Evolutionary conservation across 2,329 filamentous ascomycete species (phyloP), one percentile per base, ranked within the genome.

Genomic region (Penicillium expansum): DNA sequence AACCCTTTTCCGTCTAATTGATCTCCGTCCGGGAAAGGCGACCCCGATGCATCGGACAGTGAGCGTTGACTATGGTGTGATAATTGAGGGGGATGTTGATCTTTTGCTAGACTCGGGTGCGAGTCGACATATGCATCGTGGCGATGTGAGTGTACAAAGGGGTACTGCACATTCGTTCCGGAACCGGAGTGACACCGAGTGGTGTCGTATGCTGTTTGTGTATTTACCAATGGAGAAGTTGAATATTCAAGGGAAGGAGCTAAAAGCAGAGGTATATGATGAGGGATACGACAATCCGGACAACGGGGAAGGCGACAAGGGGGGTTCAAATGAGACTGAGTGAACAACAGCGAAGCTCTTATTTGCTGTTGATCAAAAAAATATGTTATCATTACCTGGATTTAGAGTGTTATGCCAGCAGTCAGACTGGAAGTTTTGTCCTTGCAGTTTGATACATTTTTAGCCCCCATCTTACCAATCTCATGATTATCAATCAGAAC

Each of bases 201-300:
- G 70, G 70, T 67, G 63, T 44, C 67, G 70, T 10, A 44, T 71
- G 61, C n/a, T 72, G 14, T 71, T 71, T 67, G 65, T 71, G 1
- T 72, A 68, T 57, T 43, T 71, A 54, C 69, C 69, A 8, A 70
- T 71, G 59, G 49, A 66, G 27, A 63, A 63, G 37, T 29, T 72
- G 48, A 63, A 37, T 3, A 74, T 80, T 44, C 74, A 86, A 11
- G 72, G 70, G 16, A 77, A 79, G 61, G 83, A 86, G 64, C 67
- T 87, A 67, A 79, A 82, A 27, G 80, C 83, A 18, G 69, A 71
- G 48, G 61, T 69, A 27, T 71, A 72, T 53, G 62, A 67, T 52
- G 65, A 67, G 37, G 57, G 50, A 3, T 69, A 64, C 57, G 63
- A 67, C 18, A 43, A 57, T 5, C 18, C 53, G 4, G 57, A 49